Evolutionary conservation across 108 stramenopile genomes (phyloP), one percentile per base, ranked within the genome.

Genomic region (Nitzschia inconspicua): DNA sequence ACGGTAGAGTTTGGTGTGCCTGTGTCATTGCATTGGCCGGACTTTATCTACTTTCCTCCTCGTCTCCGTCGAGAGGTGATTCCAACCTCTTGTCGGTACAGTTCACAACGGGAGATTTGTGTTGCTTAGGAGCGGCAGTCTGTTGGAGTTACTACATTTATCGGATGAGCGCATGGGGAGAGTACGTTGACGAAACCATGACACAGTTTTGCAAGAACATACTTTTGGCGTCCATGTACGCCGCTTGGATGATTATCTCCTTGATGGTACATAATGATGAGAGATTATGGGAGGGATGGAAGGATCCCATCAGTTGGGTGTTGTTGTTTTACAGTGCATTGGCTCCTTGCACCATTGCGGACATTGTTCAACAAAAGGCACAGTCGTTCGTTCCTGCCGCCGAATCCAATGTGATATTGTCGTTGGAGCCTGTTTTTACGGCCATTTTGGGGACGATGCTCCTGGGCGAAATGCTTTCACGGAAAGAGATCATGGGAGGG

Each of bases 121-220:
- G 79, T 52, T 76, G 79, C 44, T 60, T 86, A 20, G 30, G 63
- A 18, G 79, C 78, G 1, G 85, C 85, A 3, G 51, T 78, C 49
- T 78, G 73, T 26, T 86, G 85, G 85, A 73, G 71, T n/a, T 68
- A 52, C 9, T 86, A 86, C 27, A 79, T 86, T 47, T 76, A 77
- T 41, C 68, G 85, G 2, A 65, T 77, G 13, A 69, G 75, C 7
- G 48, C 59, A 30, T 54, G 79, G 16, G 85, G 76, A 19, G 56
- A 62, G 8, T 36, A 48, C 3, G 71, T 75, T 41, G 59, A 78
- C 7, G 84, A 81, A 44, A 26, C 80, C 10, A 42, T 65, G 27
- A 51, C 82, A 16, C 81, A 82, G 53, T 68, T 52, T 25, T 44
- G 53, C 4, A 86, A 86, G 46, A 80, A 72, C 28, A 39, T 53